Evolutionary conservation across 305 asterid species (phyloP), one percentile per base, ranked within the genome.

Genomic region (Ajuga reptans): DNA sequence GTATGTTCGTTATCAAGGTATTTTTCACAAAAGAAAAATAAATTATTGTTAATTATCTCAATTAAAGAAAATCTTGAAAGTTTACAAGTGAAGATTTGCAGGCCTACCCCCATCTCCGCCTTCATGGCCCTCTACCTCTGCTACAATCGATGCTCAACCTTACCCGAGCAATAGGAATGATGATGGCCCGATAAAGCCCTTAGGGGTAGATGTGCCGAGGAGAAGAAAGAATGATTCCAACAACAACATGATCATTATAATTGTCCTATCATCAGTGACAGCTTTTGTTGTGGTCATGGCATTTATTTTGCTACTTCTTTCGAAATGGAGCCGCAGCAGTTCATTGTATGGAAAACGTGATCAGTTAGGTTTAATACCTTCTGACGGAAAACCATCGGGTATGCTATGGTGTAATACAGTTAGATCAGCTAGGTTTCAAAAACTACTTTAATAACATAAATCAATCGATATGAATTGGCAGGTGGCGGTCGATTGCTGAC

Each of bases 81-180:
- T 62, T 78, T 47, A 71, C 17, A 5, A 50, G 51, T 56, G 67
- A 52, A 51, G 46, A 37, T 58, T 55, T 81, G 72, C 86, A 93
- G 99, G 99, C 45, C 81, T 93, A 60, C 99, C 99, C 4, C 90
- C 94, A 15, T 87, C 99, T 77, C 99, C 99, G 6, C 99, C 96
- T 71, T 77, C 89, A 49, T 71, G 57, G 73, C 73, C 82, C 55
- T 79, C 86, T 4, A 70, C 73, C 45, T 72, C 83, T 56, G 87
- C 89, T 50, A 73, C 81, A 39, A 83, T 86, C 24, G 86, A 66
- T 33, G 70, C 47, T 63, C 87, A 70, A 21, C 88, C 92, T 34
- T 72, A 63, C 72, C 84, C 87, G 15, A 77, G 85, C 42, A 54
- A 76, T 41, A 68, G 51, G 46, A 75, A 75, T 31, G 78, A 78